Conservation (phyloP, 495 filamentous ascomycete species). For the Daldinia grandis region DNA sequence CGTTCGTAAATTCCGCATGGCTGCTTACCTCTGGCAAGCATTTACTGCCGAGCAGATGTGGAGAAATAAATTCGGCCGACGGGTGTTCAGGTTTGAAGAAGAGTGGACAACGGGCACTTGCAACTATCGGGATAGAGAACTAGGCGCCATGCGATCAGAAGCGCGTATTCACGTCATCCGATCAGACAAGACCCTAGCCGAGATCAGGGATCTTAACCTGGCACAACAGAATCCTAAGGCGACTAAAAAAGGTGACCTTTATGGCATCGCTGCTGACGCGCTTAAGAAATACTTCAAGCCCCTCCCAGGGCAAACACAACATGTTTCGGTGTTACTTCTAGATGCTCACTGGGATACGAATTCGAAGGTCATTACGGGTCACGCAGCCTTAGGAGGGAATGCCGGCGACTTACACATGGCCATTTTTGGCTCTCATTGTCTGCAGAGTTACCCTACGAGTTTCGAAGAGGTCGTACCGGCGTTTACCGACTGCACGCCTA, state of each 20-base stretch:
- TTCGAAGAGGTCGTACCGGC: slow-evolving; percentile 87
- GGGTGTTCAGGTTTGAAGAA: slow-evolving; percentile 89
- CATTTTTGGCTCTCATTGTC: slow-evolving; percentile 87
- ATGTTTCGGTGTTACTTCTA: slow-evolving; percentile 82
- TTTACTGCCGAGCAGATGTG: slow-evolving; percentile 96
- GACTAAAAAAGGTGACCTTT: slow-evolving; percentile 73
- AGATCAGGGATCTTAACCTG: slow-evolving; percentile 77
- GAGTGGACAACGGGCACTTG: slow-evolving; percentile 86
- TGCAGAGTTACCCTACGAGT: slow-evolving; percentile 85
- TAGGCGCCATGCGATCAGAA: slow-evolving; percentile 81
- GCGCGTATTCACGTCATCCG: slow-evolving; percentile 86
- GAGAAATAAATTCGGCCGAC: slow-evolving; percentile 81
- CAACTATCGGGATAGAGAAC: slow-evolving; percentile 72
- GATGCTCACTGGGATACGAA: slow-evolving; percentile 87
- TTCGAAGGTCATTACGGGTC: slow-evolving; percentile 73
- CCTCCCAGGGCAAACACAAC: slow-evolving; percentile 77
- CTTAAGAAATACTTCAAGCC: slow-evolving; percentile 78
- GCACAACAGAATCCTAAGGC: slow-evolving; percentile 82
- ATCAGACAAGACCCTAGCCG: slow-evolving; percentile 80
- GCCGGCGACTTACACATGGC: slow-evolving; percentile 78
- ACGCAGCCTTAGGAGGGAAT: slow-evolving; percentile 77
- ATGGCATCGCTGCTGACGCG: slow-evolving; percentile 76
- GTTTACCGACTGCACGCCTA: slow-evolving; percentile 87
- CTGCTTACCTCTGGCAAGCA: slow-evolving; percentile 93
- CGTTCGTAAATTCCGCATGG: slow-evolving; percentile 86